Evolutionary conservation across 1,284 basidiomycete genomes (phyloP).

Genomic region (Termitomyces sp.): DNA sequence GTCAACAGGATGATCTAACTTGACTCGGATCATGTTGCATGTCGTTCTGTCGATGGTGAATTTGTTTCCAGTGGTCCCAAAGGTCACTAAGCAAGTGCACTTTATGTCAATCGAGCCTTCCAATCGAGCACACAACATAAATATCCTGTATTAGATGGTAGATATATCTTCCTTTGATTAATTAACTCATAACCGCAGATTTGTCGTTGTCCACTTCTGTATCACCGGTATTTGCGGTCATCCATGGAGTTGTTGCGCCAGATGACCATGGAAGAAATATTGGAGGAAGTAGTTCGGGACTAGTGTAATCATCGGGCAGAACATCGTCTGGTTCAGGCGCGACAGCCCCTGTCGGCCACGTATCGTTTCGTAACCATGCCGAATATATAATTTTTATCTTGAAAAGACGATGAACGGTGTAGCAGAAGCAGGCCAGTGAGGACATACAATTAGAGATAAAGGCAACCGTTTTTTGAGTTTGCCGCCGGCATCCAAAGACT

Average conservation of each 20-base stretch:
- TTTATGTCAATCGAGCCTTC: background rate
- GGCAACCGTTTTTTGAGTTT: slow-evolving; percentile 55
- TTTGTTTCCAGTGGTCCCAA: background rate
- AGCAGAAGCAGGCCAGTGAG: slow-evolving; percentile 6
- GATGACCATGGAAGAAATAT: slow-evolving; percentile 18
- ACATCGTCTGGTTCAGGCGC: slow-evolving; percentile 57
- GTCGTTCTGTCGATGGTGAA: slow-evolving; percentile 1
- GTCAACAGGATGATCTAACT: background rate
- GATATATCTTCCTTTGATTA: slow-evolving; percentile 10
- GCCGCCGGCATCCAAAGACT: slow-evolving; percentile 50
- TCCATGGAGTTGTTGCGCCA: slow-evolving; percentile 22
- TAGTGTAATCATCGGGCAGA: slow-evolving; percentile 20
- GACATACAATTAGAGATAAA: slow-evolving; percentile 55
- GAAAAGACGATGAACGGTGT: slow-evolving; percentile 13
- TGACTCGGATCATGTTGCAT: slow-evolving; percentile 1
- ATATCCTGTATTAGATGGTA: slow-evolving; percentile 6
- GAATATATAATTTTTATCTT: slow-evolving; percentile 69
- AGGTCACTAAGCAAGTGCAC: background rate
- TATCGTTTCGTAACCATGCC: slow-evolving; percentile 68
- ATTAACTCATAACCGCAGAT: background rate
- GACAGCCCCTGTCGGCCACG: slow-evolving; percentile 60
- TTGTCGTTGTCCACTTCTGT: slow-evolving; percentile 3
- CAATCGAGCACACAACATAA: background rate
- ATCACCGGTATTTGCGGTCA: slow-evolving; percentile 3
- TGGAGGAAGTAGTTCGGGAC: slow-evolving; percentile 8